Conservation (phyloP, 2,329 filamentous ascomycete species). For the Sarocladium brachiariae region DNA sequence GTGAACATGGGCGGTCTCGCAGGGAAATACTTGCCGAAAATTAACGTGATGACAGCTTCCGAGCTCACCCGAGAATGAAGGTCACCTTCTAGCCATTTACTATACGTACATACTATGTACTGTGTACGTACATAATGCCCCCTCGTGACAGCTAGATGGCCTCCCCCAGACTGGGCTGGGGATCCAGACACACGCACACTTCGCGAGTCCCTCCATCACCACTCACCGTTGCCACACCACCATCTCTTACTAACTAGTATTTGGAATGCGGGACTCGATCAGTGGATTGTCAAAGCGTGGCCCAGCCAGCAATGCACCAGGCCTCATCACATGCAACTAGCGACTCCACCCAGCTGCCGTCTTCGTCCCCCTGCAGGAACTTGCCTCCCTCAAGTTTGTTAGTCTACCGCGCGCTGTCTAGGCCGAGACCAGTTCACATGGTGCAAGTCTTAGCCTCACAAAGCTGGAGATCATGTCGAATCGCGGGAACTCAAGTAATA, state of each 20-base stretch:
- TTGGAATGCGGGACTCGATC: conserved; percentile 7
- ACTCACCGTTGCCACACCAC: not conserved
- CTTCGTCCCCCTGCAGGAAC: not conserved
- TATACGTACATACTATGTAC: too few species aligned
- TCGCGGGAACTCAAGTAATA: too few species aligned
- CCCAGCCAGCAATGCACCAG: not conserved
- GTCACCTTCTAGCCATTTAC: not conserved
- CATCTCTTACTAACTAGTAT: not conserved
- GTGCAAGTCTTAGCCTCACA: too few species aligned
- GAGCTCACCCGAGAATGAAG: not conserved
- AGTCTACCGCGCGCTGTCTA: too few species aligned
- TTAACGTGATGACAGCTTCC: conserved; percentile 6
- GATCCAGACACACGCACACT: not conserved
- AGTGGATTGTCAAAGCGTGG: not conserved
- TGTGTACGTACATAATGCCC: too few species aligned
- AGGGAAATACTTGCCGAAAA: too few species aligned
- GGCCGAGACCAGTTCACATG: too few species aligned
- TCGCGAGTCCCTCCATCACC: not conserved
- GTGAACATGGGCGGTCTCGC: too few species aligned
- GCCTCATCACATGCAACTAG: conserved; percentile 7
- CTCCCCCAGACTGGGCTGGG: too few species aligned
- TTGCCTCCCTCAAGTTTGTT: too few species aligned
- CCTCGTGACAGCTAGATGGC: conserved; percentile 1
- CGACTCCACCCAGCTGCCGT: not conserved
- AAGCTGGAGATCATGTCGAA: too few species aligned